Conservation (phyloP, 176 grass and related monocot genomes). For the Puya raimondii region DNA sequence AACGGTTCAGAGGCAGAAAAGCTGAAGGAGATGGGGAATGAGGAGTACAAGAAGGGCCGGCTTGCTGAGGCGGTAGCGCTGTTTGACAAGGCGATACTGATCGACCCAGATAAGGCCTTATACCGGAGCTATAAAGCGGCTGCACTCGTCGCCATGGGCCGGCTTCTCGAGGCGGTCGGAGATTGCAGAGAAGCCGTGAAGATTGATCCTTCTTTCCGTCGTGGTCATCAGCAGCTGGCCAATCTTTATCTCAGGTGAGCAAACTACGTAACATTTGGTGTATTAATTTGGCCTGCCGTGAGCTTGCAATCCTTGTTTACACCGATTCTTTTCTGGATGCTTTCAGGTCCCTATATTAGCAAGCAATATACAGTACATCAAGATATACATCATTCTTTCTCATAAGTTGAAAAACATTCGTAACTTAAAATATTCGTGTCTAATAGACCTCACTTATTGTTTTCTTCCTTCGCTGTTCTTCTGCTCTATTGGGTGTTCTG, state of each 20-base stretch:
- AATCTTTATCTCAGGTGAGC: constrained; percentile 21
- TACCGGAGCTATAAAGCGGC: constrained; percentile 34
- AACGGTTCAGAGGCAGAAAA: constrained; percentile 1
- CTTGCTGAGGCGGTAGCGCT: constrained; percentile 17
- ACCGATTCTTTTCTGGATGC: neutral
- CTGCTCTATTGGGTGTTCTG: too few relatives aligned
- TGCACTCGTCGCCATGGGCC: constrained; percentile 25
- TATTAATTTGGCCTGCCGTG: neutral
- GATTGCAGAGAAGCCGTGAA: constrained; percentile 20
- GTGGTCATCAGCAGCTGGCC: constrained; percentile 15
- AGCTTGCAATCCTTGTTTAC: neutral
- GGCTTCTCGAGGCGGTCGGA: constrained; percentile 10
- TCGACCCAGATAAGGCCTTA: constrained; percentile 17
- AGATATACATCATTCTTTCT: too few relatives aligned
- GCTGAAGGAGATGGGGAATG: constrained; percentile 30
- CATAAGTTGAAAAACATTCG: too few relatives aligned
- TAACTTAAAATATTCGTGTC: too few relatives aligned
- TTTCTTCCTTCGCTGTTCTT: too few relatives aligned
- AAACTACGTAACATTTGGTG: neutral
- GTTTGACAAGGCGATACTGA: constrained; percentile 20
- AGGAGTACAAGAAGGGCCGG: constrained; percentile 26
- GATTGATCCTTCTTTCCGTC: constrained; percentile 15
- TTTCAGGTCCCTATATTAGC: neutral
- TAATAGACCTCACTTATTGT: too few relatives aligned
- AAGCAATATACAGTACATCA: neutral